Evolutionary conservation across 177 flowering plant species (phyloP).

Genomic region (Vitis hybrid): DNA sequence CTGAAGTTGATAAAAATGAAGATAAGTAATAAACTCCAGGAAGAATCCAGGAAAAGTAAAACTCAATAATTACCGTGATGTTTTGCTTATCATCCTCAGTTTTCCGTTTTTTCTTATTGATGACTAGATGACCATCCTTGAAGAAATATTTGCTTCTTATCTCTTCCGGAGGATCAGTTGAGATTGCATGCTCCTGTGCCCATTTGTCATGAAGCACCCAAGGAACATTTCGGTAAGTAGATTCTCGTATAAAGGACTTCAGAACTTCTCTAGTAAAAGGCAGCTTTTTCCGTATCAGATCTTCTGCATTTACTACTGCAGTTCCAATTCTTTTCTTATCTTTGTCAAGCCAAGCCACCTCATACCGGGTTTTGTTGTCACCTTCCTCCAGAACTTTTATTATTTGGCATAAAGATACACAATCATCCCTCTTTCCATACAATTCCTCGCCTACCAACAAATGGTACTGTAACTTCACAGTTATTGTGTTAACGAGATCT

Average conservation of each 20-base stretch:
- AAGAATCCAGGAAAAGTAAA: background rate
- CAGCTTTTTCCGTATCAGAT: constrained; percentile 56
- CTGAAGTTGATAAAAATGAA: constrained; percentile 18
- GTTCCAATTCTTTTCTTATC: constrained; percentile 47
- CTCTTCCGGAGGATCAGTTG: constrained; percentile 59
- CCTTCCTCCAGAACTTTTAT: constrained; percentile 46
- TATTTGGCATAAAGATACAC: constrained; percentile 59
- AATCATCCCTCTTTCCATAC: constrained; percentile 51
- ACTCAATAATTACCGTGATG: constrained; percentile 6
- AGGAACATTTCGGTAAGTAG: constrained; percentile 75
- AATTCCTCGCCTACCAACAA: constrained; percentile 61
- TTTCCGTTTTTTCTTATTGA: constrained; percentile 37
- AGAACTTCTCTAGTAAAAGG: constrained; percentile 69
- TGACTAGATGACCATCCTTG: constrained; percentile 41
- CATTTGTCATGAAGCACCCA: constrained; percentile 82
- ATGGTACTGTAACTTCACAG: constrained; percentile 43
- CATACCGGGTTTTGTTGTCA: constrained; percentile 37
- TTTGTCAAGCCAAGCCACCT: constrained; percentile 76
- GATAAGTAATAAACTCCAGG: background rate
- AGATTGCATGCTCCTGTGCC: constrained; percentile 65
- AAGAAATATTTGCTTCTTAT: constrained; percentile 31
- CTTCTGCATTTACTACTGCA: constrained; percentile 43
- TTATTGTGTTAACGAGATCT: constrained; percentile 62
- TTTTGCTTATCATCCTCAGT: constrained; percentile 20
- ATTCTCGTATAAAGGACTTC: constrained; percentile 85